Conservation (phyloP, 2,329 filamentous ascomycete species). For the Trichoderma harzianum region DNA sequence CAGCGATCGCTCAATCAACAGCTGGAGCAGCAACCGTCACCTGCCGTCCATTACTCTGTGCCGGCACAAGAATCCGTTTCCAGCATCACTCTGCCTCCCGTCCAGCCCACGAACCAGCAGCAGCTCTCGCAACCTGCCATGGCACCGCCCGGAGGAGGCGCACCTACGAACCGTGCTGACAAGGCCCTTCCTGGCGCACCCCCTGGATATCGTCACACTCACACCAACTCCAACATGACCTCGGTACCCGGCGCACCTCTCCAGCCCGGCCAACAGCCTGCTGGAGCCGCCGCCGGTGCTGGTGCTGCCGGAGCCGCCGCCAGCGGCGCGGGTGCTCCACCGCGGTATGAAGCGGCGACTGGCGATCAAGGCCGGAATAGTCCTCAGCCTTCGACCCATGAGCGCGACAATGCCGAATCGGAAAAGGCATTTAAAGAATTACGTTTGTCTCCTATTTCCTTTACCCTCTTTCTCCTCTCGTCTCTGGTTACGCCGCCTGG, state of each 20-base stretch:
- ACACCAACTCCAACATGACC: slow-evolving; percentile 45
- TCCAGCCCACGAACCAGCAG: slow-evolving; percentile 29
- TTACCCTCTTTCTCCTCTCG: background rate
- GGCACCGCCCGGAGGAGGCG: slow-evolving; percentile 44
- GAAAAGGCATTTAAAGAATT: slow-evolving; percentile 58
- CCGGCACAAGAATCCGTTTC: slow-evolving; percentile 35
- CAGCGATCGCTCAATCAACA: slow-evolving; percentile 40
- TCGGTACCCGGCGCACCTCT: slow-evolving; percentile 37
- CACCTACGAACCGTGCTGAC: slow-evolving; percentile 44
- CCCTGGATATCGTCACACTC: slow-evolving; percentile 51
- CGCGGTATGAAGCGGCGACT: slow-evolving; percentile 44
- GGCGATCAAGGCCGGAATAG: slow-evolving; percentile 52
- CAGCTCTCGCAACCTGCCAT: slow-evolving; percentile 36
- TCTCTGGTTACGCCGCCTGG: no score
- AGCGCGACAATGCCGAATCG: slow-evolving; percentile 42
- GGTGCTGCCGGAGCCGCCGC: slow-evolving; percentile 39
- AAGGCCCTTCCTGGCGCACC: slow-evolving; percentile 48
- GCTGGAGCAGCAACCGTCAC: slow-evolving; percentile 40
- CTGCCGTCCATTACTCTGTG: slow-evolving; percentile 39
- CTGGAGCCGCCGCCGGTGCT: background rate
- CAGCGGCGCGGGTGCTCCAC: slow-evolving; percentile 32
- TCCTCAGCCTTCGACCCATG: slow-evolving; percentile 48
- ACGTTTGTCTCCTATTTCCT: slow-evolving; percentile 39
- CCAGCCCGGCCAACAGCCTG: slow-evolving; percentile 11
- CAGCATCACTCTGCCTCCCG: slow-evolving; percentile 28